A percentile compares a stretch with the other conserved stretches of the same genome.
Evolutionary conservation across 495 filamentous ascomycete species (phyloP).

Genomic region (Mycothermus thermophilus): DNA sequence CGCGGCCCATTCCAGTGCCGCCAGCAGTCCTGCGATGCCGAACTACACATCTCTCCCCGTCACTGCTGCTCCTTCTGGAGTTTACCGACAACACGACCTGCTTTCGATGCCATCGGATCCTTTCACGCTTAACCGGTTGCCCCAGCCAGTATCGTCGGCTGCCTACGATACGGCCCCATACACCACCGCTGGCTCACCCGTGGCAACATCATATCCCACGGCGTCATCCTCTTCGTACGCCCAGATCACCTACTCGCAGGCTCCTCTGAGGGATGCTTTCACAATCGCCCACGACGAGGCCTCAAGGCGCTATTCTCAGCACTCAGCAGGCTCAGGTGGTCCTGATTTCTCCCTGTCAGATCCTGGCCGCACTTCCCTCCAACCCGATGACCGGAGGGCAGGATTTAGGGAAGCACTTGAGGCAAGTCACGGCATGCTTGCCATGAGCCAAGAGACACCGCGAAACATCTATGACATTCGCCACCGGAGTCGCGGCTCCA

Average conservation of each 20-base stretch:
- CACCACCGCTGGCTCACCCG: conserved; percentile 43
- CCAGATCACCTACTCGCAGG: conserved; percentile 45
- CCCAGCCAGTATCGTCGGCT: conserved; percentile 34
- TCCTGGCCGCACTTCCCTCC: conserved; percentile 41
- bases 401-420: conserved; percentile 74
- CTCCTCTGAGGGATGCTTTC: conserved; percentile 48
- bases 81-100: conserved; percentile 49
- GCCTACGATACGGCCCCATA: conserved; percentile 35
- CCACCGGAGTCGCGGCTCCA: conserved; percentile 44
- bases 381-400: conserved; percentile 48
- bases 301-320: conserved; percentile 70
- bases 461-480: conserved; percentile 72
- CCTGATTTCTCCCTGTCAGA: conserved; percentile 48
- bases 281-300: conserved; percentile 45
- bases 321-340: conserved; percentile 58
- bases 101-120: conserved; percentile 65
- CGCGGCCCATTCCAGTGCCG: not conserved
- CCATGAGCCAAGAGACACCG: conserved; percentile 83
- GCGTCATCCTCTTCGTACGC: conserved; percentile 51
- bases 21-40: conserved; percentile 46
- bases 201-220: conserved; percentile 53
- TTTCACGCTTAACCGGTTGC: conserved; percentile 41
- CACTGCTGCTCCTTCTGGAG: conserved; percentile 53
- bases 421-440: conserved; percentile 73
- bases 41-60: conserved; percentile 56